phyloP scores from a whole-genome alignment of 2,329 filamentous ascomycete species.

The Botryosphaeria dothidea region DNA sequence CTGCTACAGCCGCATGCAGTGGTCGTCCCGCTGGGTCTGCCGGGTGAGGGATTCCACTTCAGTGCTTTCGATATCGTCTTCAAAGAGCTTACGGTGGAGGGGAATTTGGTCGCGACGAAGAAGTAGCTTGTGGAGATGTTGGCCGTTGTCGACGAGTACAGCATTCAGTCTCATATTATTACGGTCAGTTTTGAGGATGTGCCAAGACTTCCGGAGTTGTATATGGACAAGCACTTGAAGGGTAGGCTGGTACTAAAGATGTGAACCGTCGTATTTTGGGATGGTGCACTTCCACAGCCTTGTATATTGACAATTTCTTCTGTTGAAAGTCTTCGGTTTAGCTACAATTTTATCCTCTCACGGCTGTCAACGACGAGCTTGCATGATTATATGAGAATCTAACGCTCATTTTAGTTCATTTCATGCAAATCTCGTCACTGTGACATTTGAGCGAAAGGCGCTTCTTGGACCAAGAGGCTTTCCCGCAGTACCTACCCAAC shows the following conservation, averaged over 20 bases:
- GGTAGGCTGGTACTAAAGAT: constrained; percentile 31
- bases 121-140: constrained; percentile 30
- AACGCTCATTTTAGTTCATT: too few species aligned
- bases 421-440: too few species aligned
- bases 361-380: too few species aligned
- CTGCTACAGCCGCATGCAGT: constrained; percentile 28
- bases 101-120: constrained; percentile 29
- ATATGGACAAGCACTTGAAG: constrained; percentile 27
- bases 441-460: too few species aligned
- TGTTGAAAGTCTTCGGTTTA: too few species aligned
- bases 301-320: too few species aligned
- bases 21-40: constrained; percentile 29
- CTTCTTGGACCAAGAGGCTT: too few species aligned
- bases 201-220: constrained; percentile 25
- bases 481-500: too few species aligned
- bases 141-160: constrained; percentile 26
- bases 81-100: constrained; percentile 28
- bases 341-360: too few species aligned
- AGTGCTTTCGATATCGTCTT: constrained; percentile 29
- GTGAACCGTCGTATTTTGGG: too few species aligned
- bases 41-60: constrained; percentile 30
- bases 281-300: too few species aligned
- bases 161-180: constrained; percentile 28
- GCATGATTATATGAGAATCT: too few species aligned
- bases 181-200: constrained; percentile 27